Percentiles rank a stretch among this genome's conserved stretches.
phyloP scores from a whole-genome alignment of 2,329 filamentous ascomycete genomes.

The Calonectria montana region DNA sequence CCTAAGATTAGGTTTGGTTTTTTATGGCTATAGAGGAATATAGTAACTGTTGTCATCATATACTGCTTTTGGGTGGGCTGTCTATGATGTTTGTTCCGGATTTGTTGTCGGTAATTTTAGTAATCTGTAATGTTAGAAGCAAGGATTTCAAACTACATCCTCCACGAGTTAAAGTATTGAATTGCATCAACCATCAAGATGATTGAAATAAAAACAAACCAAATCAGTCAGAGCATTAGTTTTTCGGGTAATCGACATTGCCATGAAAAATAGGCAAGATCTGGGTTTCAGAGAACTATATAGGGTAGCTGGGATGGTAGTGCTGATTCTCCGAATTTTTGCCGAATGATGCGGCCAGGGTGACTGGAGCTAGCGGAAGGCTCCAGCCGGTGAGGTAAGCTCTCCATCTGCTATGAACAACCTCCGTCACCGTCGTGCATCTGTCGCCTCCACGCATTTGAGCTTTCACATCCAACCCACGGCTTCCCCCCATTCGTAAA shows the following conservation, averaged over 20 bases:
- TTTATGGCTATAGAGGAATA: background rate
- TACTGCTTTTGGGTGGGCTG: too few relatives aligned
- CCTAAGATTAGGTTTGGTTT: background rate
- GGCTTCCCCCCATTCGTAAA: background rate
- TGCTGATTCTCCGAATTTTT: constrained; percentile 45
- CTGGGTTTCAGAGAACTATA: background rate
- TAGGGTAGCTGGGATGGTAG: constrained; percentile 18
- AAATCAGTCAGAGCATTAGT: background rate
- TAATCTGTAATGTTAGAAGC: too few relatives aligned
- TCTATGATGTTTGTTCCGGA: background rate
- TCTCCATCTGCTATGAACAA: constrained; percentile 42
- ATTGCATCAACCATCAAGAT: too few relatives aligned
- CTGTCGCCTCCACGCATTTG: constrained; percentile 25
- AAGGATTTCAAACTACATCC: too few relatives aligned
- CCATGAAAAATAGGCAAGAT: too few relatives aligned
- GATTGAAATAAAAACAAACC: background rate
- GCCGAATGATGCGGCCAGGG: constrained; percentile 37
- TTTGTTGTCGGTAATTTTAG: too few relatives aligned
- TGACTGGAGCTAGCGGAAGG: constrained; percentile 46
- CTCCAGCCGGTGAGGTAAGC: constrained; percentile 57
- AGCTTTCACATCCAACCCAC: constrained; percentile 29
- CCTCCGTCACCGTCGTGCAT: constrained; percentile 33
- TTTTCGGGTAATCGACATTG: too few relatives aligned
- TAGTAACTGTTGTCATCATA: background rate
- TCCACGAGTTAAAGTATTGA: too few relatives aligned